Evolutionary conservation across 257 asterid species (phyloP).

Genomic region (Penstemon newberryi): DNA sequence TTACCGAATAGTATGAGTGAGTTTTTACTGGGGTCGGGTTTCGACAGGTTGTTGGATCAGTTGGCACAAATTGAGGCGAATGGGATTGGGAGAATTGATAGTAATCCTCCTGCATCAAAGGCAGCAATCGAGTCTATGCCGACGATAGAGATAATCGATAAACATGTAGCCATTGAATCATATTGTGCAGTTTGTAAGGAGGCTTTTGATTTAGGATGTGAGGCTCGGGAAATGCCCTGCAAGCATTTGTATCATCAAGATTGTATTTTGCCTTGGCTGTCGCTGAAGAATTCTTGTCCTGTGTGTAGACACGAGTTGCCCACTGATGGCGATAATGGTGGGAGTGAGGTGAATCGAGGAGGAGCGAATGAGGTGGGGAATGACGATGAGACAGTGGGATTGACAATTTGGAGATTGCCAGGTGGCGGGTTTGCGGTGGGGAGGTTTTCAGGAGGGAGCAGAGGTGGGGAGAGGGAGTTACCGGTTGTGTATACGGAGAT

Average conservation of each 20-base stretch:
- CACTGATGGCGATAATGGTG: conserved; percentile 34
- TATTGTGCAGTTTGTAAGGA: conserved; percentile 89
- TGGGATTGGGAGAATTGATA: conserved; percentile 64
- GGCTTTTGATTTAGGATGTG: conserved; percentile 62
- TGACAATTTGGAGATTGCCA: conserved; percentile 88
- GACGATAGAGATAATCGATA: conserved; percentile 45
- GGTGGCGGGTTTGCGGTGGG: conserved; percentile 97
- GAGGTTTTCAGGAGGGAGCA: conserved; percentile 75
- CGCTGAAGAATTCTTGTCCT: conserved; percentile 76
- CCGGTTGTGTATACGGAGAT: conserved; percentile 91
- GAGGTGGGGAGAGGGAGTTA: conserved; percentile 80
- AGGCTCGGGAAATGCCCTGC: conserved; percentile 89
- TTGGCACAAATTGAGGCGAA: conserved; percentile 68
- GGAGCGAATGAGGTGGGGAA: conserved; percentile 39
- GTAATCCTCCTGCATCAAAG: conserved; percentile 76
- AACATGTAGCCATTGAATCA: conserved; percentile 50
- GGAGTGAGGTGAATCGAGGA: conserved; percentile 33
- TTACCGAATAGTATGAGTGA: conserved; percentile 75
- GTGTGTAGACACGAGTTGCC: conserved; percentile 81
- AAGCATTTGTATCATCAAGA: conserved; percentile 82
- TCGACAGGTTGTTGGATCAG: conserved; percentile 78
- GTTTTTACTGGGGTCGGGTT: conserved; percentile 79
- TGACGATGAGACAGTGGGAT: conserved; percentile 67
- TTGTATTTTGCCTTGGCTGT: conserved; percentile 82
- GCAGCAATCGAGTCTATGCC: conserved; percentile 84